Conservation (phyloP, 2,329 filamentous ascomycete genomes). For the Alternaria brassicicola region DNA sequence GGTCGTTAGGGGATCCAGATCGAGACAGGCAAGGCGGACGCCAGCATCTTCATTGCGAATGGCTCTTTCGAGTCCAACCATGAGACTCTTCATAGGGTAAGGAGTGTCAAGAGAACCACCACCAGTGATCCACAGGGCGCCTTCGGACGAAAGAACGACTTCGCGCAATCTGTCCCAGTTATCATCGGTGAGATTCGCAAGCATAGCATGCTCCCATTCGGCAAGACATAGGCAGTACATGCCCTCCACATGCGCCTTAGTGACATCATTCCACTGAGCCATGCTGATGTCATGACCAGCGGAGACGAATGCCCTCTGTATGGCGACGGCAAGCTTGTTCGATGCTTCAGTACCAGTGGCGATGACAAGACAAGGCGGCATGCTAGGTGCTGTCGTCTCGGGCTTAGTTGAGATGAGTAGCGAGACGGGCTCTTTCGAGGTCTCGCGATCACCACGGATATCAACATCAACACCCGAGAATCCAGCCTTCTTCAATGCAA, state of each 20-base stretch:
- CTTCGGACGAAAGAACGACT: conserved; percentile 6
- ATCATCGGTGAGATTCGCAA: conserved; percentile 7
- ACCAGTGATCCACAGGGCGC: conserved; percentile 10
- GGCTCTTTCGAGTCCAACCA: conserved; percentile 11
- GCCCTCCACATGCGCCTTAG: not conserved
- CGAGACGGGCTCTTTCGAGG: conserved; percentile 10
- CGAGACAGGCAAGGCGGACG: conserved; percentile 9
- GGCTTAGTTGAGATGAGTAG: conserved; percentile 11
- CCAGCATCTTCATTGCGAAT: conserved; percentile 9
- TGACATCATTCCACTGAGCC: not conserved
- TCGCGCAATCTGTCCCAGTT: conserved; percentile 5
- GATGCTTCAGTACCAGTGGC: conserved; percentile 1
- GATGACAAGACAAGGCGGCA: conserved; percentile 3
- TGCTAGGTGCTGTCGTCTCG: not conserved
- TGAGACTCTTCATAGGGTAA: conserved; percentile 7
- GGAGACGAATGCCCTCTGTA: not conserved
- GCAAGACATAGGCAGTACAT: conserved; percentile 11
- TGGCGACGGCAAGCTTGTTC: not conserved
- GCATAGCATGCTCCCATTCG: conserved; percentile 6
- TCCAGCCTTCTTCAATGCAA: conserved; percentile 6
- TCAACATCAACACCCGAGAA: conserved; percentile 14
- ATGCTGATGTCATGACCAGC: not conserved
- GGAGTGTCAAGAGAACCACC: conserved; percentile 8
- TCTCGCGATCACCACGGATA: conserved; percentile 7
- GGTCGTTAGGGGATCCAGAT: not conserved